Evolutionary conservation across 345 rosid genomes (phyloP).

Genomic region (Tarenaya hassleriana): DNA sequence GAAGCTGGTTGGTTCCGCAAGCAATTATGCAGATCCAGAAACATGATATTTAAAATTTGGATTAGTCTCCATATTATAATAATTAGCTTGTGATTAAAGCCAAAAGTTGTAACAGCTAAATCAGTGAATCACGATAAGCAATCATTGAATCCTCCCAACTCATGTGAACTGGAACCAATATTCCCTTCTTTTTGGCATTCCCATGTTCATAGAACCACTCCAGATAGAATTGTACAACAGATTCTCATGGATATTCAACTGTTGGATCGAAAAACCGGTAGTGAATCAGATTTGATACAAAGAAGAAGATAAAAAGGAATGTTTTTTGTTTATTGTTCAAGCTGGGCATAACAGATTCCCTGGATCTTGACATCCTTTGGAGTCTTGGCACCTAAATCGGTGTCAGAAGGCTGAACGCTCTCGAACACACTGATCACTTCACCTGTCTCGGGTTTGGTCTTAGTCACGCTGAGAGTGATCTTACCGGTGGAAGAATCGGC

Average conservation of each 20-base stretch:
- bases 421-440: slow-evolving; percentile 83
- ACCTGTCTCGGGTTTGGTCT: slow-evolving; percentile 60
- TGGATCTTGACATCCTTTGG: slow-evolving; percentile 77
- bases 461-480: slow-evolving; percentile 59
- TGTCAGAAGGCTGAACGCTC: slow-evolving; percentile 83
- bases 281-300: slow-evolving; percentile 19
- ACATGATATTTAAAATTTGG: slow-evolving; percentile 22
- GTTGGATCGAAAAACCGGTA: too few relatives aligned
- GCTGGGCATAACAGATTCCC: slow-evolving; percentile 87
- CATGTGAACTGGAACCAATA: slow-evolving; percentile 17
- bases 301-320: slow-evolving; percentile 15
- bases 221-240: too few relatives aligned
- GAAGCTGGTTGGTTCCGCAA: slow-evolving; percentile 13
- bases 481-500: slow-evolving; percentile 50
- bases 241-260: too few relatives aligned
- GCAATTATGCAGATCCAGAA: slow-evolving; percentile 25
- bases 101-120: slow-evolving; percentile 19
- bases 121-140: neutral
- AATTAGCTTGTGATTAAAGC: slow-evolving; percentile 25
- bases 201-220: too few relatives aligned
- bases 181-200: neutral
- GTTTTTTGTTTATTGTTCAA: slow-evolving; percentile 44
- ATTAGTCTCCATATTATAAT: slow-evolving; percentile 6
- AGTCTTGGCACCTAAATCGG: slow-evolving; percentile 74
- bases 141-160: slow-evolving; percentile 17